Percentiles rank a stretch among this genome's conserved stretches.
These are phyloP conservation scores for Prunus padus DNA, from an alignment of 306 rosid species.

Conservation along the genomic window DNA sequence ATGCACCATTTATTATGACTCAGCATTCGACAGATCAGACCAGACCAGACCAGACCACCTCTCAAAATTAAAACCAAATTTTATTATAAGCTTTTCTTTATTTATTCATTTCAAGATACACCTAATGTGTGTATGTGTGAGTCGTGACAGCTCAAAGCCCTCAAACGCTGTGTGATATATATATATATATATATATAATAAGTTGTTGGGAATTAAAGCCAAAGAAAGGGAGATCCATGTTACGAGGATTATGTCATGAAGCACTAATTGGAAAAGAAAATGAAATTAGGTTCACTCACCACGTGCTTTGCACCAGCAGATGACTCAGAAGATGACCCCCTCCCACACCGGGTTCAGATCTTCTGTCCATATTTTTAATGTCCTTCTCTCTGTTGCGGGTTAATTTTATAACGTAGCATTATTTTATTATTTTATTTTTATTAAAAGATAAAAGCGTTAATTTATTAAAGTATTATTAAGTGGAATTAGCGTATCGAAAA, in stretches of 20 bases:
- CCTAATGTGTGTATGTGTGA: background rate
- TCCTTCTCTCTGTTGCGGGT: too few species aligned
- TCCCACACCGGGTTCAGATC: constrained; percentile 15
- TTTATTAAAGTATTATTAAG: too few species aligned
- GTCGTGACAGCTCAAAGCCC: background rate
- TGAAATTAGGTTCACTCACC: constrained; percentile 39
- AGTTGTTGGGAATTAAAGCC: background rate
- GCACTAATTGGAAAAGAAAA: background rate
- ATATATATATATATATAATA: too few species aligned
- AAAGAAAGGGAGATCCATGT: background rate
- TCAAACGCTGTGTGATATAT: background rate
- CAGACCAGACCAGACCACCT: background rate
- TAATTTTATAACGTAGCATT: too few species aligned
- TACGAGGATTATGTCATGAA: constrained; percentile 7
- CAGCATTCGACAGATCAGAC: background rate
- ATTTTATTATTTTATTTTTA: too few species aligned
- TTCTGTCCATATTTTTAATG: background rate
- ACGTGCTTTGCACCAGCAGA: constrained; percentile 29
- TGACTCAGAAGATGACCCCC: constrained; percentile 3
- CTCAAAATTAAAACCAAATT: too few species aligned
- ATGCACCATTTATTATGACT: constrained; percentile 15
- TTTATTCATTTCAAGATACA: too few species aligned
- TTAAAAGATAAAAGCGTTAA: too few species aligned
- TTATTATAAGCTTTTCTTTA: too few species aligned
- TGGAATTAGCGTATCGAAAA: too few species aligned